phyloP scores from a whole-genome alignment of 768 basidiomycete species.

The Pisolithus tinctorius region DNA sequence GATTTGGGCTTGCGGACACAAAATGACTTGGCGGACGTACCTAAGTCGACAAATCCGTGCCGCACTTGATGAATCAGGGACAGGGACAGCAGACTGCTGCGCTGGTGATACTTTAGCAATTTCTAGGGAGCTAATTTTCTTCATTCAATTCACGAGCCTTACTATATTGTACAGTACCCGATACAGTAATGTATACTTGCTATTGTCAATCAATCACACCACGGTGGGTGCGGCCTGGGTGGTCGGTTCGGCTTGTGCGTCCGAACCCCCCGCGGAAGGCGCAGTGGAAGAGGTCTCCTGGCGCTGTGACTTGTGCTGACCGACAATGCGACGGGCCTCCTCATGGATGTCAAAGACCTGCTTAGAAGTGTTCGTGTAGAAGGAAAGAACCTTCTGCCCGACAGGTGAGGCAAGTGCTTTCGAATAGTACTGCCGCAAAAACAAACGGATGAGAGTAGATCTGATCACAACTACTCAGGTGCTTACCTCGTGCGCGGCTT shows the following conservation, averaged over 20 bases:
- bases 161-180: no score
- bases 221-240: slow-evolving; percentile 1
- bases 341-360: slow-evolving; percentile 90
- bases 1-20: not conserved
- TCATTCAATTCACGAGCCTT: no score
- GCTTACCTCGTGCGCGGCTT: slow-evolving; percentile 60
- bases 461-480: not conserved
- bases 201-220: not conserved
- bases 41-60: no score
- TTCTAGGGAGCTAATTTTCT: no score
- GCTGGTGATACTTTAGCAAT: no score
- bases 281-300: slow-evolving; percentile 5
- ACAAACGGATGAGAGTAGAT: not conserved
- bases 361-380: slow-evolving; percentile 87
- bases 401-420: slow-evolving; percentile 69
- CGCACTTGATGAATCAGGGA: no score
- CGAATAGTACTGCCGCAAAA: slow-evolving; percentile 57
- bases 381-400: slow-evolving; percentile 68
- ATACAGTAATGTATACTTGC: not conserved
- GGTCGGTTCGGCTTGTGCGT: slow-evolving; percentile 8
- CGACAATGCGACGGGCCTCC: slow-evolving; percentile 80
- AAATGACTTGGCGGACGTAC: no score
- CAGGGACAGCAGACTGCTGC: no score
- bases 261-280: slow-evolving; percentile 1
- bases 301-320: slow-evolving; percentile 38